phyloP scores from a whole-genome alignment of 768 basidiomycete genomes.

The Cystofilobasidium capitatum region DNA sequence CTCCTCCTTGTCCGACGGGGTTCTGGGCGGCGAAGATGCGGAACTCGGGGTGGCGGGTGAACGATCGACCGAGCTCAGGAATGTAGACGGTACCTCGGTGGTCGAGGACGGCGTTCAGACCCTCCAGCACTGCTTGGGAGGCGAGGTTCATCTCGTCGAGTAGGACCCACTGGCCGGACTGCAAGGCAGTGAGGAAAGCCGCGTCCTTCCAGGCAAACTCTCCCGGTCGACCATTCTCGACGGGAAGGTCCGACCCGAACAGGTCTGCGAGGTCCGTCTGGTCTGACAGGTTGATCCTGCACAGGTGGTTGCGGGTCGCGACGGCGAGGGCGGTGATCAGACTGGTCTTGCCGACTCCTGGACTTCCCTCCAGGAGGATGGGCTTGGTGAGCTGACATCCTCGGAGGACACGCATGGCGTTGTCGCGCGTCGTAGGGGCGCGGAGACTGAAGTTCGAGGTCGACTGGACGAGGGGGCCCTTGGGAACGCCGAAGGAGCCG shows the following conservation, averaged over 20 bases:
- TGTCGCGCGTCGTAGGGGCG: slow-evolving; percentile 79
- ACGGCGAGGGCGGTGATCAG: slow-evolving; percentile 77
- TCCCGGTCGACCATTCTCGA: slow-evolving; percentile 79
- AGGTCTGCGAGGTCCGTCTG: slow-evolving; percentile 94
- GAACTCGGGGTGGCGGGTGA: slow-evolving; percentile 81
- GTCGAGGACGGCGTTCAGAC: slow-evolving; percentile 89
- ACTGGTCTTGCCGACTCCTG: slow-evolving; percentile 96
- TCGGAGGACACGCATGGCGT: slow-evolving; percentile 76
- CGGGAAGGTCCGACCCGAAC: slow-evolving; percentile 90
- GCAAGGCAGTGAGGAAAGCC: slow-evolving; percentile 83
- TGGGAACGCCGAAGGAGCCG: slow-evolving; percentile 62
- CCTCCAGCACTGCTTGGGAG: slow-evolving; percentile 69
- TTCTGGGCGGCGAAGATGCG: slow-evolving; percentile 97
- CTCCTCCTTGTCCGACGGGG: slow-evolving; percentile 88
- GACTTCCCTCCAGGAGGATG: slow-evolving; percentile 90
- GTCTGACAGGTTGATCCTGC: slow-evolving; percentile 93
- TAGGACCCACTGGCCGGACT: slow-evolving; percentile 94
- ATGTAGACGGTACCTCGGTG: slow-evolving; percentile 91
- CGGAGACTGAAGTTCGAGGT: slow-evolving; percentile 57
- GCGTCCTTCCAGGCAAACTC: slow-evolving; percentile 98
- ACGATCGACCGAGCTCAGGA: slow-evolving; percentile 84
- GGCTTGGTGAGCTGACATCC: slow-evolving; percentile 85
- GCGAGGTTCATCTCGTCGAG: slow-evolving; percentile 58
- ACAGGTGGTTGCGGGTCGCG: slow-evolving; percentile 64
- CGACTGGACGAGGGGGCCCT: slow-evolving; percentile 47